Base-by-base conservation (phyloP, 2,329 filamentous ascomycete species). In the Lasiodiplodia gonubiensis region DNA sequence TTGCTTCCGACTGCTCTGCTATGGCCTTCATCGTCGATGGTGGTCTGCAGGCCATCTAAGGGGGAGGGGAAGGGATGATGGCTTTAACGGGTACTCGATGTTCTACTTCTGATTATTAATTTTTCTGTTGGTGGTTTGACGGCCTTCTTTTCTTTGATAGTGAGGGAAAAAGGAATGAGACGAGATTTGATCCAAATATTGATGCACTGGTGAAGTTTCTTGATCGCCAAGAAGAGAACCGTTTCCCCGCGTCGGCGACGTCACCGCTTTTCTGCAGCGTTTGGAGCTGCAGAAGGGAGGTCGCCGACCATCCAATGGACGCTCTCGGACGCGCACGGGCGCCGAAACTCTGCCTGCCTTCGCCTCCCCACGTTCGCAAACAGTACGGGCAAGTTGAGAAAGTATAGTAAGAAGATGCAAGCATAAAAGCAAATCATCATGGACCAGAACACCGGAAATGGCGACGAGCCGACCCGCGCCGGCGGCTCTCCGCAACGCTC, bases 381-480 rank as follows among this genome's bases (percentile, higher is more conserved):
- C 30, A 27, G 18, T 54, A 16, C 35, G 21, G 18, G 23, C 21
- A 2, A 27, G 12, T 6, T 12, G 37, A 7, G 18, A 27, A 59
- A 46, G 23, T n/a, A 55, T 55, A 30, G 18, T 18, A 55, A 21
- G 30, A 33, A 21, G 7, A 21, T 46, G 42, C 42, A 18, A n/a
- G 30, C 8, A 27, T 18, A 59, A 59, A 59, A 59, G 14, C 35
- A 33, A 14, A 8, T 2, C 21, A 18, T 8, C 23, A 61, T 61
- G 57, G 21, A 25, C 57, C 25, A 30, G 18, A 49, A 18, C 57
- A 42, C 39, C 57, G 39, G 39, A 25, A 25, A 25, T 21, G 18
- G 30, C 53, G 39, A 61, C 57, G 57, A 61, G 57, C 57, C 57
- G 57, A 49, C 39, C 57, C 57, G 57, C 57, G 25, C 53, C 53